These are phyloP conservation scores for Elsinoe australis DNA, from an alignment of 2,329 filamentous ascomycete genomes.

Conservation along the genomic window DNA sequence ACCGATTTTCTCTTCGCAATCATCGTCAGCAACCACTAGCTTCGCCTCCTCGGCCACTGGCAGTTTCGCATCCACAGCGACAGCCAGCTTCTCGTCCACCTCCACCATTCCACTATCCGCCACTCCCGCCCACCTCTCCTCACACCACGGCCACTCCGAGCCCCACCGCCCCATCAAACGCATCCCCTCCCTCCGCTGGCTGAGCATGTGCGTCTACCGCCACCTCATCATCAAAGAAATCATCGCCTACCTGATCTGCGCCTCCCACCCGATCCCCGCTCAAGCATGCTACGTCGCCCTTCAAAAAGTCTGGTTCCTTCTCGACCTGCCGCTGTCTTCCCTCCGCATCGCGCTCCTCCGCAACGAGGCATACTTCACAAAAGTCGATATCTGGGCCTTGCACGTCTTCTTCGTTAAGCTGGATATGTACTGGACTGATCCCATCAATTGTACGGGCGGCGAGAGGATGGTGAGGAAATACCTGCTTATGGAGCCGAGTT, in stretches of 20 bases:
- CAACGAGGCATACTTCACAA: conserved; percentile 48
- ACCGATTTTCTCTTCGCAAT: conserved; percentile 21
- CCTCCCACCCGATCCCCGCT: conserved; percentile 50
- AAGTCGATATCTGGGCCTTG: conserved; percentile 53
- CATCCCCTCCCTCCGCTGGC: conserved; percentile 56
- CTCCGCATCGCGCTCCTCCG: conserved; percentile 50
- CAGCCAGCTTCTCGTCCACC: no score
- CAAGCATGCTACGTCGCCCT: conserved; percentile 24
- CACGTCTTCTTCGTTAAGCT: conserved; percentile 65
- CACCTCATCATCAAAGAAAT: conserved; percentile 54
- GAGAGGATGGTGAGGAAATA: conserved; percentile 45
- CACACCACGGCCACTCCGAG: conserved; percentile 20
- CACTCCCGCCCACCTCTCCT: neutral
- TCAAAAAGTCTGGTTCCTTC: conserved; percentile 64
- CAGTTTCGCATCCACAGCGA: no score
- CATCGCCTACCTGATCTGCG: conserved; percentile 50
- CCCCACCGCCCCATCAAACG: conserved; percentile 33
- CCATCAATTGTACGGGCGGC: conserved; percentile 46
- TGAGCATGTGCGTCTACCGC: conserved; percentile 57
- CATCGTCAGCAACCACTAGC: no score
- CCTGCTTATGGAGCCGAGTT: conserved; percentile 34
- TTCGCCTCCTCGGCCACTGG: no score
- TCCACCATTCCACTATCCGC: no score
- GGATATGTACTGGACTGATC: conserved; percentile 60
- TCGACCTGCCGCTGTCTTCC: conserved; percentile 55